Evolutionary conservation across 495 filamentous ascomycete species (phyloP), one percentile per base, ranked within the genome.

Genomic region (Aspergillus asperescens): DNA sequence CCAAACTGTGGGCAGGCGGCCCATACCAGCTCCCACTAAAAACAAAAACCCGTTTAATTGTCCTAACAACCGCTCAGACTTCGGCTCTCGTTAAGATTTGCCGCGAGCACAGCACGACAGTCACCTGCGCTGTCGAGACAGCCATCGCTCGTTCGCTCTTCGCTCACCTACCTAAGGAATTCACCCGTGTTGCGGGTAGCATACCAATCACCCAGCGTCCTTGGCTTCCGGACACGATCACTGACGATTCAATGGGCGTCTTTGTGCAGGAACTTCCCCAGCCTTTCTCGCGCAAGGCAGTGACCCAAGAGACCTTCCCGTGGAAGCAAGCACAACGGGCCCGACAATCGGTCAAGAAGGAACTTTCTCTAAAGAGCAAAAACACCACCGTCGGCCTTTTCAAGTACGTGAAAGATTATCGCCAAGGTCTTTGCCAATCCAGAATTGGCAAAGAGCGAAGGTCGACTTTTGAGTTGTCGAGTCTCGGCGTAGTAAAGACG

Each of bases 401-500:
- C 4, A 71, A 68, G 22, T 76, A 62, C 29, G 58, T 77, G 0
- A 35, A 45, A 4, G 57, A 74, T 37, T 66, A 50, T 34, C 61
- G 71, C 6, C 52, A 62, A 1, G 59, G 65, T 7, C 59, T 71
- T 6, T 68, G 72, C 18, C 31, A 55, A 4, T 60, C 50, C 0
- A 72, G 67, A 48, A 22, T 76, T 5, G 76, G 75, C 7, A 48
- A 56, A 44, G 51, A 60, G 3, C 57, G 72, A 1, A 60, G 58
- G 0, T 49, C 60, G 15, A 64, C 61, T n/a, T 71, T 70, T 39
- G 76, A 75, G 52, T 41, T 79, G 9, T 76, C 73, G 7, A 79
- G 76, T 63, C 27, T 79, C 3, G 76, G 73, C 0, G 65, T 65
- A 15, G 56, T 71, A 40, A 46, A 13, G 16, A 50, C 56, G 16